phyloP scores from a whole-genome alignment of 202 grass and related monocot species.

The Bolboschoenoplectus hybrid region DNA sequence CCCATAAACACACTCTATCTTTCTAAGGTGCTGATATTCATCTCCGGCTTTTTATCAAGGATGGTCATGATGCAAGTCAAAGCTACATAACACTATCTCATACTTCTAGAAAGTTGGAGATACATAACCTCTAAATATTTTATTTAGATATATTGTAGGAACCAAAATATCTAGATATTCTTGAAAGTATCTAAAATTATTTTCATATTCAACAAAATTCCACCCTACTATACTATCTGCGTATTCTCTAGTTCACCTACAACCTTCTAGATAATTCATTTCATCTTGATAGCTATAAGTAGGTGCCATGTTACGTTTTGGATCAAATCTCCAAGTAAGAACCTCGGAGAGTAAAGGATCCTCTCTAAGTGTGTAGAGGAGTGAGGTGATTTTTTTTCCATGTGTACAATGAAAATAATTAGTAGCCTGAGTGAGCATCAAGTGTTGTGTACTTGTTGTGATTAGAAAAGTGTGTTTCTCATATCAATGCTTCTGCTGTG shows the following conservation, averaged over 20 bases:
- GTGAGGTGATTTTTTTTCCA: neutral
- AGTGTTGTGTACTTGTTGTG: neutral
- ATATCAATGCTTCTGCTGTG: neutral
- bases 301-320: neutral
- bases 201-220: neutral
- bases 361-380: neutral
- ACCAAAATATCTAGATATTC: conserved; percentile 4
- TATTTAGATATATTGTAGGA: neutral
- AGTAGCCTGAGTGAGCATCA: neutral
- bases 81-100: neutral
- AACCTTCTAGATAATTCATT: conserved; percentile 1
- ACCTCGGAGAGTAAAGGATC: neutral
- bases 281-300: neutral
- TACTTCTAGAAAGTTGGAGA: neutral
- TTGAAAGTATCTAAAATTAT: neutral
- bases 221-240: no score
- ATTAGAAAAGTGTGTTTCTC: neutral
- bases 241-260: neutral
- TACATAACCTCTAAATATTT: neutral
- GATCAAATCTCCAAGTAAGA: conserved; percentile 5
- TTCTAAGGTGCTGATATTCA: neutral
- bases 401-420: neutral
- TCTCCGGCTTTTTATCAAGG: neutral
- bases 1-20: neutral
- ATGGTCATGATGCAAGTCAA: conserved; percentile 8